Evolutionary conservation across 2,329 filamentous ascomycete species (phyloP).

Genomic region (Exserohilum turcica): DNA sequence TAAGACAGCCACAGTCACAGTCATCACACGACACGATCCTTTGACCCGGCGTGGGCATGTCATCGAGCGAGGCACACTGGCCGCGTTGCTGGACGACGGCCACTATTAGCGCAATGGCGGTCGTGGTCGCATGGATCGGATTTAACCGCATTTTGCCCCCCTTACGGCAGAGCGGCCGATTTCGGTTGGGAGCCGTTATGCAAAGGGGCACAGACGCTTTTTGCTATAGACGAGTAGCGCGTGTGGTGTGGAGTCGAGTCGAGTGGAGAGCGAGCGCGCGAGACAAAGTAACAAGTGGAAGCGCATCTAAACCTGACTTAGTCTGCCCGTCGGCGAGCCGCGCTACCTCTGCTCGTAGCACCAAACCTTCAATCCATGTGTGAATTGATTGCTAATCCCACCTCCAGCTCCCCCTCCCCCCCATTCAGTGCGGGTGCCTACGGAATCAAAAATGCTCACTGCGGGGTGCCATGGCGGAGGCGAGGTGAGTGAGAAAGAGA

Average conservation of each 20-base stretch:
- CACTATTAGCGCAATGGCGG: neutral
- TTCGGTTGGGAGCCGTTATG: conserved; percentile 13
- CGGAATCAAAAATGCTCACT: conserved; percentile 10
- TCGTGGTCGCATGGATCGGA: neutral
- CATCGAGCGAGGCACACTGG: conserved; percentile 6
- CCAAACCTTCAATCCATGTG: conserved; percentile 19
- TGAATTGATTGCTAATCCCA: conserved; percentile 27
- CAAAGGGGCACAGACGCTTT: conserved; percentile 1
- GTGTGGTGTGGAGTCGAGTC: too few relatives aligned
- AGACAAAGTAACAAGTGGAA: too few relatives aligned
- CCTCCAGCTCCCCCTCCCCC: conserved; percentile 1
- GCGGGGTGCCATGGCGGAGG: conserved; percentile 10
- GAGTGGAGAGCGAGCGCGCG: too few relatives aligned
- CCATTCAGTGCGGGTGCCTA: conserved; percentile 9
- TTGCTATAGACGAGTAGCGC: too few relatives aligned
- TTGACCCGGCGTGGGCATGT: conserved; percentile 4
- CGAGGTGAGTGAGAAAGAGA: too few relatives aligned
- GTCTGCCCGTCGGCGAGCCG: conserved; percentile 18
- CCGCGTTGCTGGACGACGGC: neutral
- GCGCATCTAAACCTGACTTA: neutral
- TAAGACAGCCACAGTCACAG: neutral
- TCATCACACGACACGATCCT: neutral
- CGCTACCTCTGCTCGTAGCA: conserved; percentile 12
- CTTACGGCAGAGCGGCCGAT: conserved; percentile 10
- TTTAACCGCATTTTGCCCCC: neutral